Evolutionary conservation across 495 filamentous ascomycete genomes (phyloP), one percentile per base, ranked within the genome.

Genomic region (Hypomontagnella monticulosa): DNA sequence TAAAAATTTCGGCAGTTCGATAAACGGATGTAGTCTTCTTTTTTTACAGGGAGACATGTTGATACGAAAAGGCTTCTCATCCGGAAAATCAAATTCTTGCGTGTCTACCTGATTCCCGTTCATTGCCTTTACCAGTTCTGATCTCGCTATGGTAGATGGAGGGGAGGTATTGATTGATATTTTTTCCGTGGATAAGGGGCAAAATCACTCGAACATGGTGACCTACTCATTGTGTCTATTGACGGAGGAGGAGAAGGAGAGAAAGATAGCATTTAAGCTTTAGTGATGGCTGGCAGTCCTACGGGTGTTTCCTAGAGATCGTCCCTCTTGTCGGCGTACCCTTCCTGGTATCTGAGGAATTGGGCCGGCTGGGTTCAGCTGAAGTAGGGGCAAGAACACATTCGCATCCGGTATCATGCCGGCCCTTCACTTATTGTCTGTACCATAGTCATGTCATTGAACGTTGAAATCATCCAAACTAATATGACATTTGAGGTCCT

Each of bases 401-500:
- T 71, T 66, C 63, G 63, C 63, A 70, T 67, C 53, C 62, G 71
- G 71, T 63, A 55, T 66, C 57, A 63, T 23, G 59, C 55, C 56
- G 67, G 66, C 69, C 48, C 69, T 66, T 70, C 47, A 63, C 65
- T 68, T 72, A 66, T 59, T 71, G 65, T 71, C 63, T 74, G 71
- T 74, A 74, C 66, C 69, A 74, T 74, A 74, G 63, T 71, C 66
- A 74, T 71, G 57, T 71, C 63, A 69, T 66, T 65, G 66, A 73
- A 74, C 70, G 71, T 66, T 69, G 58, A 72, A 67, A 72, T 64
- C 69, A 66, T 72, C 66, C 50, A 61, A 70, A 70, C 44, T 44
- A 47, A 67, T 44, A 36, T n/a, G 53, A 30, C 30, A 51, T 49
- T n/a, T 8, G 14, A 33, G n/a, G 15, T 37, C 12, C 15, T n/a